phyloP scores from a whole-genome alignment of 2,329 filamentous ascomycete species.

The Colletotrichum tabaci region DNA sequence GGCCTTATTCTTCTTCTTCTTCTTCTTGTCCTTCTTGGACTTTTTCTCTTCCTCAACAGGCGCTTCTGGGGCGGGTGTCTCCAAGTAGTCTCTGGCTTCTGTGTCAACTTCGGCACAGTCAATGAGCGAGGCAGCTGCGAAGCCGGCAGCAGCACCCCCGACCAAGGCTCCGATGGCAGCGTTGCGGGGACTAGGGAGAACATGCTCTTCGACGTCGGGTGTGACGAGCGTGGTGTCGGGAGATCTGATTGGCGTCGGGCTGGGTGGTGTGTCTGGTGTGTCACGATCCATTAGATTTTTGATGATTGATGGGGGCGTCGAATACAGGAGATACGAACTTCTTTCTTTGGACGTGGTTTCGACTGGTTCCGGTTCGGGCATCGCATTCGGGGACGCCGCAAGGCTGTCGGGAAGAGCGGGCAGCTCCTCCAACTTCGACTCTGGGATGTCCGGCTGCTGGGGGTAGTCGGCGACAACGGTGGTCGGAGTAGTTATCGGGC shows the following conservation, averaged over 20 bases:
- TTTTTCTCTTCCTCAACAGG: conserved; percentile 41
- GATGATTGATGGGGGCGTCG: conserved; percentile 54
- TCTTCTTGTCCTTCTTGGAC: conserved; percentile 52
- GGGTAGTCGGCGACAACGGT: background rate
- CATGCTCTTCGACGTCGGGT: conserved; percentile 49
- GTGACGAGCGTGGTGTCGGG: conserved; percentile 38
- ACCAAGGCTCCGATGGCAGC: conserved; percentile 8
- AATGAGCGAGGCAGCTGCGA: conserved; percentile 11
- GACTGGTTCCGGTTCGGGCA: conserved; percentile 56
- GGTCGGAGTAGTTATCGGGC: conserved; percentile 34
- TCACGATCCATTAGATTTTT: conserved; percentile 47
- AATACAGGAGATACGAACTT: conserved; percentile 59
- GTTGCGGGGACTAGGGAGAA: conserved; percentile 3
- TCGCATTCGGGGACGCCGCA: conserved; percentile 42
- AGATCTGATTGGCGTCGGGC: conserved; percentile 47
- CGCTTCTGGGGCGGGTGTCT: background rate
- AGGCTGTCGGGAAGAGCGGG: conserved; percentile 32
- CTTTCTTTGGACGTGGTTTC: conserved; percentile 60
- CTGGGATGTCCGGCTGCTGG: background rate
- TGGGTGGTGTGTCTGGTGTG: conserved; percentile 44
- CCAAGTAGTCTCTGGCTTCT: conserved; percentile 22
- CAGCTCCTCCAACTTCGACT: conserved; percentile 27
- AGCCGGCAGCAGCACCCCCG: conserved; percentile 24
- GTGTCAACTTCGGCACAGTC: background rate
- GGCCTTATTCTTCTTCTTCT: conserved; percentile 46